Base-by-base conservation (phyloP, 2,329 filamentous ascomycete species). In the Teratosphaeria epicoccoides region DNA sequence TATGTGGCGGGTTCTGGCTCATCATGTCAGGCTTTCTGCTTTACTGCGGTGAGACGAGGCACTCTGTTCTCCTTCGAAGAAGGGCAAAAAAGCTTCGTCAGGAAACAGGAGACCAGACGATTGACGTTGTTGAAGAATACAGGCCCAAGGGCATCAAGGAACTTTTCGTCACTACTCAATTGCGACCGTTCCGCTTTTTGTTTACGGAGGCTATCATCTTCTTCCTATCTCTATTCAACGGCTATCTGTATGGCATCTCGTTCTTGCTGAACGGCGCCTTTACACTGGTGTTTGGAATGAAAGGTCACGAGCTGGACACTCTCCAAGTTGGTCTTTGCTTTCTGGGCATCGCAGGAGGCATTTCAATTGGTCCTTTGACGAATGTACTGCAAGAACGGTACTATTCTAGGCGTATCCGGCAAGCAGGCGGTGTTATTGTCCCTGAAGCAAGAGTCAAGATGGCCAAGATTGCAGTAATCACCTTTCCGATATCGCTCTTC, bases 261-360 rank as follows among this genome's bases (percentile, higher is more conserved):
- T 77, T 76, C 50, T 61, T 76, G 0, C 76, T 76, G 64, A 76
- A 76, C 54, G 73, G 69, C 4, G 72, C 73, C 0, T 76, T 77
- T 52, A 65, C 70, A 20, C 65, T 76, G 20, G 75, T 77, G 1
- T 77, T 77, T 51, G 70, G 72, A 1, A 58, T 64, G 6, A 56
- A 61, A 7, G 73, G 73, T 0, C 71, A 71, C 43, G 51, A 47
- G 2, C 62, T 61, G 46, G 56, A 52, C 45, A 26, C 71, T 9
- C 72, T 71, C 0, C 45, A 59, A 28, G 47, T 49, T 26, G 62
- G 62, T 10, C 51, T 59, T 2, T 40, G 49, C 4, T 66, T 63
- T 50, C 43, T 63, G 12, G 62, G 63, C 1, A 28, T 65, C 2
- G 52, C 50, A 20, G 20, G 63, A 20, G 63, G 63, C 6, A 49